Percentiles rank a stretch among this genome's conserved stretches.
These are phyloP conservation scores for Ogataea dorogensis DNA, from an alignment of 805 yeast species.

Conservation along the genomic window DNA sequence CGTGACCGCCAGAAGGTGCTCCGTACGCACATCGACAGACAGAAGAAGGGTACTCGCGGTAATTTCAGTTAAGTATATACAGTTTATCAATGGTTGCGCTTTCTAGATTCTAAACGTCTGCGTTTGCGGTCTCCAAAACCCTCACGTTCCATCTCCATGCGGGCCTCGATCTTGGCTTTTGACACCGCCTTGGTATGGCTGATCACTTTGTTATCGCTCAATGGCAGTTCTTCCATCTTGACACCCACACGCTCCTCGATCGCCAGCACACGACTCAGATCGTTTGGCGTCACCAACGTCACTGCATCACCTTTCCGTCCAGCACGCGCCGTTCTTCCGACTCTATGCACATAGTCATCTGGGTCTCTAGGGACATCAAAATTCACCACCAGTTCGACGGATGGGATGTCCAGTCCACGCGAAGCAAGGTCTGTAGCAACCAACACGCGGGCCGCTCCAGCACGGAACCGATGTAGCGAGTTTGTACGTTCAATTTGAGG, in stretches of 20 bases:
- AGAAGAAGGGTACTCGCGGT: conserved; percentile 69
- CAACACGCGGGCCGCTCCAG: conserved; percentile 88
- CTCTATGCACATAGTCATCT: conserved; percentile 81
- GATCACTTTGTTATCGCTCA: conserved; percentile 76
- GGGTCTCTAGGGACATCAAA: conserved; percentile 84
- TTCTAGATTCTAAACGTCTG: too few relatives aligned
- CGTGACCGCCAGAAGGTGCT: conserved; percentile 87
- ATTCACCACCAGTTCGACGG: conserved; percentile 73
- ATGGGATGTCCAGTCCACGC: conserved; percentile 82
- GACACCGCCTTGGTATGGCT: conserved; percentile 68
- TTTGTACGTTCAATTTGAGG: conserved; percentile 89
- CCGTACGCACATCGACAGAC: conserved; percentile 83
- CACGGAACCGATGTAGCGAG: conserved; percentile 88
- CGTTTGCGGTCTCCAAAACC: conserved; percentile 71
- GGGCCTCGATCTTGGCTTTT: conserved; percentile 83
- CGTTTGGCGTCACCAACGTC: conserved; percentile 81
- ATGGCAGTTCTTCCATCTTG: conserved; percentile 71
- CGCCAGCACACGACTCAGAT: conserved; percentile 73
- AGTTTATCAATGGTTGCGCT: conserved; percentile 4
- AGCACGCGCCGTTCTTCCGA: conserved; percentile 97
- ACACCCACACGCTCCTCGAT: conserved; percentile 82
- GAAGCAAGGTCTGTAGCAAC: conserved; percentile 96
- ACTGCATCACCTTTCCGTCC: conserved; percentile 85
- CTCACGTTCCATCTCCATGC: conserved; percentile 91
- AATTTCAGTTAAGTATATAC: not conserved